Conservation (phyloP, 148 eudicot genomes). For the Amaranthus cruentus region DNA sequence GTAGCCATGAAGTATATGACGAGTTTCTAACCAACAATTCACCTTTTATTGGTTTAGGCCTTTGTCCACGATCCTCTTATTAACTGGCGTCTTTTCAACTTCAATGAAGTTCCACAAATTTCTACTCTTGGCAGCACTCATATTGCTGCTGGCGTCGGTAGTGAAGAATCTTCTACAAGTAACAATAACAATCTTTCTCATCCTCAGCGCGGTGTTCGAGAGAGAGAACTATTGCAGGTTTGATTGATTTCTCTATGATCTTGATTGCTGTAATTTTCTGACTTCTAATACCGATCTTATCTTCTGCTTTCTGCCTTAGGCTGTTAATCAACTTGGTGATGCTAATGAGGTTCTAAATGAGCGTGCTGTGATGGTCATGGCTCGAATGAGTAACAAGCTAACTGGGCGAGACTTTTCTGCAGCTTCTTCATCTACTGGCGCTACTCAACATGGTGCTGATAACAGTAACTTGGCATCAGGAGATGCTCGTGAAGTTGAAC, state of each 20-base stretch:
- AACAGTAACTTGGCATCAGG: constrained; percentile 49
- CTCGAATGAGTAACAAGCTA: constrained; percentile 94
- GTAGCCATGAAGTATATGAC: not conserved
- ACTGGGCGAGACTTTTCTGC: constrained; percentile 92
- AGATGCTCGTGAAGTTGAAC: constrained; percentile 86
- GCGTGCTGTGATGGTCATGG: constrained; percentile 96
- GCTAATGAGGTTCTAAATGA: constrained; percentile 96
- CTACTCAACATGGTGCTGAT: constrained; percentile 54
- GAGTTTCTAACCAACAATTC: constrained; percentile 1
- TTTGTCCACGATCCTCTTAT: constrained; percentile 98
- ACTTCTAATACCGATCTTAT: constrained; percentile 8
- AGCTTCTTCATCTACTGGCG: constrained; percentile 41
- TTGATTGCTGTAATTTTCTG: constrained; percentile 2
- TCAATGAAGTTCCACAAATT: constrained; percentile 95
- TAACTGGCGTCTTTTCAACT: constrained; percentile 97
- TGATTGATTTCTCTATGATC: not conserved
- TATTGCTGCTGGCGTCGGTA: constrained; percentile 49
- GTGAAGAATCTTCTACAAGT: constrained; percentile 60
- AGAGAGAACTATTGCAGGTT: constrained; percentile 95
- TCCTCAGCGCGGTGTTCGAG: constrained; percentile 93
- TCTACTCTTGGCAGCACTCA: constrained; percentile 51
- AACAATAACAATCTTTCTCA: constrained; percentile 66
- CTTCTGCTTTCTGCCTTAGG: constrained; percentile 36
- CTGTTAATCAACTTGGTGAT: constrained; percentile 92
- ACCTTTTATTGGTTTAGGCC: constrained; percentile 47